phyloP scores from a whole-genome alignment of 768 basidiomycete genomes.

The Amanita fuliginea region DNA sequence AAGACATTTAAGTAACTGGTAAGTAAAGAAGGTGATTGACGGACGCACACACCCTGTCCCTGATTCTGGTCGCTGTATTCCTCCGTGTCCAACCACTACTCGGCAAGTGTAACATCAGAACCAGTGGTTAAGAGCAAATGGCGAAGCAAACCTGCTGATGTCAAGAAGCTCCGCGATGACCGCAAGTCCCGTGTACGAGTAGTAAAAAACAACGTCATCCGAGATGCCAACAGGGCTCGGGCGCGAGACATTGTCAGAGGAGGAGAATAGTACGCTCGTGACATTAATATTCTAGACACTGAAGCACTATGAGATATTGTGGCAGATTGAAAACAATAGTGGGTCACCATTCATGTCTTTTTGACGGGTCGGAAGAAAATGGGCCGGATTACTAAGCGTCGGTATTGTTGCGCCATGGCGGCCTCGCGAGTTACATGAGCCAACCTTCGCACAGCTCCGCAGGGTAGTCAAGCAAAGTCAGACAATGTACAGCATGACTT shows the following conservation, averaged over 20 bases:
- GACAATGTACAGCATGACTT: neutral
- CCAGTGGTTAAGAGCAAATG: neutral
- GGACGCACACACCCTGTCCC: conserved; percentile 17
- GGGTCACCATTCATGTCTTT: conserved; percentile 1
- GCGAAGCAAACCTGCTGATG: neutral
- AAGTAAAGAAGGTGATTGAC: neutral
- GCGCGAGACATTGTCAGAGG: neutral
- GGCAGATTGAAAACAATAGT: neutral
- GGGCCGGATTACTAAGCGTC: neutral
- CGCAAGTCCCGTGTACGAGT: neutral
- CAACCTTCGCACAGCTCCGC: neutral
- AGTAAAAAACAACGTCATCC: too few species aligned
- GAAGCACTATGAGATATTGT: neutral
- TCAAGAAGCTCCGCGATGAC: neutral
- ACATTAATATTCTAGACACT: neutral
- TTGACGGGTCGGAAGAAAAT: neutral
- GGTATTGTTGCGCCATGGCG: neutral
- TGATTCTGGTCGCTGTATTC: conserved; percentile 15
- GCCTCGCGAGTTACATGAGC: too few species aligned
- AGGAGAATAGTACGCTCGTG: neutral
- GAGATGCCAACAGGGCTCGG: neutral
- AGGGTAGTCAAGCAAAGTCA: neutral
- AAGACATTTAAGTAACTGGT: neutral
- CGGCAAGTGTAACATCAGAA: neutral
- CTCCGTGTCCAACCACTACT: conserved; percentile 10